A percentile compares a stretch with the other conserved stretches of the same genome.
Evolutionary conservation across 2,329 filamentous ascomycete species (phyloP).

Genomic region (Epichloe hybrida): DNA sequence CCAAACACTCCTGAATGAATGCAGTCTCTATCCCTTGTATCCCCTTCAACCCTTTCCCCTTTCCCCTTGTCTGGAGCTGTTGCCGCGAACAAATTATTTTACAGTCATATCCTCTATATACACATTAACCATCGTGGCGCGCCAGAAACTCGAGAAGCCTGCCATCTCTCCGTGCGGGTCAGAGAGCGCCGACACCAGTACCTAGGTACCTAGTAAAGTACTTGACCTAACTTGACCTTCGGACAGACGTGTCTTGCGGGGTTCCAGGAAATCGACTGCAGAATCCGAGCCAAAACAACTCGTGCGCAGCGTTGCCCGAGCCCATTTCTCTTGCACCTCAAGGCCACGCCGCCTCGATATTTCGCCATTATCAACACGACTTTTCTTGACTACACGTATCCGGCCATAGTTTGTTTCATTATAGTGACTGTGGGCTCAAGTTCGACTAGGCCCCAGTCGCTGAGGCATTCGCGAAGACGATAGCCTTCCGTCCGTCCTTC

Average conservation of each 20-base stretch:
- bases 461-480: not conserved
- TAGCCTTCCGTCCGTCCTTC: not conserved
- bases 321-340: not conserved
- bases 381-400: not conserved
- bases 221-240: not conserved
- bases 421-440: not conserved
- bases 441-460: not conserved
- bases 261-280: constrained; percentile 1
- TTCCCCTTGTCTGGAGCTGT: not conserved
- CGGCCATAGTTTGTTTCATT: not conserved
- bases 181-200: not conserved
- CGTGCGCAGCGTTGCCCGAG: constrained; percentile 1
- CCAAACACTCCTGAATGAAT: not conserved
- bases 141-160: not conserved
- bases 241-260: constrained; percentile 3
- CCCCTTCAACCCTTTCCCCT: not conserved
- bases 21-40: not conserved
- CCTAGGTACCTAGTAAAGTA: not conserved
- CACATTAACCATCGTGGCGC: not conserved
- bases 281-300: constrained; percentile 2
- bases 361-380: constrained; percentile 1
- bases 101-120: not conserved
- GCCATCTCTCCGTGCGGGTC: not conserved
- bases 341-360: constrained; percentile 1
- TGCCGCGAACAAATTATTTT: not conserved